Conservation (phyloP, 179 eudicot genomes). For the Pouteria campechiana region DNA sequence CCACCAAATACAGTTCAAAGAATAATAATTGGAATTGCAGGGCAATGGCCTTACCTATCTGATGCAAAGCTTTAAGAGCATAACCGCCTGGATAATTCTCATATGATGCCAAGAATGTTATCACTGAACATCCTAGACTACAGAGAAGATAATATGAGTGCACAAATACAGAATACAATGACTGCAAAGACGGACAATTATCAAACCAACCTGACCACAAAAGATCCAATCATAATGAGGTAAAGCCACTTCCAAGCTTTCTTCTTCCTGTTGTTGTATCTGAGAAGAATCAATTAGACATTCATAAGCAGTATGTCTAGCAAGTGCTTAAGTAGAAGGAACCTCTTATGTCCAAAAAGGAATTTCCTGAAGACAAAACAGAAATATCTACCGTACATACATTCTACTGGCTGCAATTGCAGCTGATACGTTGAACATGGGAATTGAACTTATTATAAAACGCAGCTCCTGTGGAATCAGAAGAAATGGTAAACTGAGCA, state of each 20-base stretch:
- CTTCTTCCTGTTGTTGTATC: conserved; percentile 83
- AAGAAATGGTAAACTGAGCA: background rate
- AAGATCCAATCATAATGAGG: conserved; percentile 47
- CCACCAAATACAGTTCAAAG: background rate
- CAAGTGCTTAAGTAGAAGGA: background rate
- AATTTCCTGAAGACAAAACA: background rate
- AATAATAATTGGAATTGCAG: conserved; percentile 1
- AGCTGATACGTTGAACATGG: conserved; percentile 81
- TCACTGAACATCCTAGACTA: conserved; percentile 75
- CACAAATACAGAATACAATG: background rate
- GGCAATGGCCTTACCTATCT: conserved; percentile 37
- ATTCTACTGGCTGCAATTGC: conserved; percentile 90
- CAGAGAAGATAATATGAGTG: conserved; percentile 18
- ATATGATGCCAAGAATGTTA: conserved; percentile 78
- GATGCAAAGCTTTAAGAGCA: conserved; percentile 67
- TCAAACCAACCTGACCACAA: conserved; percentile 53
- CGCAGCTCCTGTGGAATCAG: conserved; percentile 74
- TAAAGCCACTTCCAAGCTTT: conserved; percentile 54
- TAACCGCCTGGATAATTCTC: conserved; percentile 90
- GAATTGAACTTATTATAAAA: conserved; percentile 73
- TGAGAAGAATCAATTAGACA: conserved; percentile 16
- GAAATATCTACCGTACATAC: conserved; percentile 23
- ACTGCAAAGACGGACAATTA: background rate
- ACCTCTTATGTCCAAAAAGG: background rate
- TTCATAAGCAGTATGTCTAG: background rate